phyloP scores from a whole-genome alignment of 225 moss, liverwort and hornwort genomes.

The Bryoerythrophyllum caledonicum region DNA sequence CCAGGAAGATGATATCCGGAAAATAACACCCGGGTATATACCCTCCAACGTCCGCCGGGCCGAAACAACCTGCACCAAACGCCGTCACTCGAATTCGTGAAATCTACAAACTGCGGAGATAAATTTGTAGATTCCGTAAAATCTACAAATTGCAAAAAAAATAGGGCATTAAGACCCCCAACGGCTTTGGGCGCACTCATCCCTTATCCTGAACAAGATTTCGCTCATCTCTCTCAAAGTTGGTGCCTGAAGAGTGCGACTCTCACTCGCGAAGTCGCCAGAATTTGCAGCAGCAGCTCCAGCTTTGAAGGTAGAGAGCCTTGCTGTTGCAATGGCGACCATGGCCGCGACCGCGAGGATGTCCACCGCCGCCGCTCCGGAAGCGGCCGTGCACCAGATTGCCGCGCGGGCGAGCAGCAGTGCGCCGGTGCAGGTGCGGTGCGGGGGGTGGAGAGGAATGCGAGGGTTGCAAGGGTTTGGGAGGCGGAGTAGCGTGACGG shows the following conservation, averaged over 20 bases:
- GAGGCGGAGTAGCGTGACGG: too few species aligned
- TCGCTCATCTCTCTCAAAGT: neutral
- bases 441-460: slow-evolving; percentile 9
- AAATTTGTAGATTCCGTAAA: too few species aligned
- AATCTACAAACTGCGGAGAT: too few species aligned
- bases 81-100: neutral
- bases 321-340: slow-evolving; percentile 30
- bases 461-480: neutral
- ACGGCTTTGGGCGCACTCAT: neutral
- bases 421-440: slow-evolving; percentile 17
- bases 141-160: too few species aligned
- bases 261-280: neutral
- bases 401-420: slow-evolving; percentile 30
- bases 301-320: slow-evolving; percentile 15
- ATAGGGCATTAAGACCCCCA: neutral
- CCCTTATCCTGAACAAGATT: slow-evolving; percentile 6
- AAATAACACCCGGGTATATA: too few species aligned
- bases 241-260: neutral
- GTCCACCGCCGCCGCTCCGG: slow-evolving; percentile 2
- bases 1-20: too few species aligned
- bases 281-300: neutral
- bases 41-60: too few species aligned
- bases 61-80: too few species aligned
- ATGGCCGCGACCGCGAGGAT: slow-evolving; percentile 31
- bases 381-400: slow-evolving; percentile 18